Conservation (phyloP, 2,329 filamentous ascomycete genomes). For the Colletotrichum tofieldiae region DNA sequence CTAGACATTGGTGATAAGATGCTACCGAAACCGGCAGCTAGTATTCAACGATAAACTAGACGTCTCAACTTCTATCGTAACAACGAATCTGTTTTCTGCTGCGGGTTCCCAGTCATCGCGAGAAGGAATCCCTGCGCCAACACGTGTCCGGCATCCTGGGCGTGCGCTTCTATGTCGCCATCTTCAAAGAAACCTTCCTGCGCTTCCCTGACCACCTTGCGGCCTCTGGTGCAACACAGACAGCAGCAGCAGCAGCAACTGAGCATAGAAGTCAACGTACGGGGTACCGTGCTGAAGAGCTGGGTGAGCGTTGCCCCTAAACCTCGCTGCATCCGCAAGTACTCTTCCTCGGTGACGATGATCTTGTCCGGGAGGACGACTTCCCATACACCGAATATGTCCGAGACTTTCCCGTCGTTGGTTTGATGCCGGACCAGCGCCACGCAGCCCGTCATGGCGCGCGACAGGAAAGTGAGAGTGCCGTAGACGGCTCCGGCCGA, state of each 20-base stretch:
- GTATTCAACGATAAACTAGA: neutral
- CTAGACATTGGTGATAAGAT: neutral
- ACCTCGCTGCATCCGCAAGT: neutral
- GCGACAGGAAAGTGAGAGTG: neutral
- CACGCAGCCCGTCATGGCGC: neutral
- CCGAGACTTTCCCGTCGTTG: neutral
- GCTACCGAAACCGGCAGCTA: neutral
- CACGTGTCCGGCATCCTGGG: neutral
- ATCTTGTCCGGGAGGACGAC: slow-evolving; percentile 2
- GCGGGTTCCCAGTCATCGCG: neutral
- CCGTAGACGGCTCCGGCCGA: neutral
- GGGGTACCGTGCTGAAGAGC: neutral
- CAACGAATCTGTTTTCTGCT: neutral
- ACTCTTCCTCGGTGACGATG: neutral
- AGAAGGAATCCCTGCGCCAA: neutral
- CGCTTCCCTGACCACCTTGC: neutral
- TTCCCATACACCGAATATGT: slow-evolving; percentile 1
- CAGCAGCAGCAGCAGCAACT: neutral
- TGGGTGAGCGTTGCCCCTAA: neutral
- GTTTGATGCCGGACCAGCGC: neutral
- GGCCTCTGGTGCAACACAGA: neutral
- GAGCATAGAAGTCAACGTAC: neutral
- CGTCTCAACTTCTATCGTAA: neutral
- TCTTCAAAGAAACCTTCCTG: neutral
- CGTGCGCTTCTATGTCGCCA: neutral